Percentiles rank a stretch among this genome's conserved stretches.
These are phyloP conservation scores for Hanseniaspora uvarum DNA, from an alignment of 1,139 yeast genomes.

Conservation along the genomic window DNA sequence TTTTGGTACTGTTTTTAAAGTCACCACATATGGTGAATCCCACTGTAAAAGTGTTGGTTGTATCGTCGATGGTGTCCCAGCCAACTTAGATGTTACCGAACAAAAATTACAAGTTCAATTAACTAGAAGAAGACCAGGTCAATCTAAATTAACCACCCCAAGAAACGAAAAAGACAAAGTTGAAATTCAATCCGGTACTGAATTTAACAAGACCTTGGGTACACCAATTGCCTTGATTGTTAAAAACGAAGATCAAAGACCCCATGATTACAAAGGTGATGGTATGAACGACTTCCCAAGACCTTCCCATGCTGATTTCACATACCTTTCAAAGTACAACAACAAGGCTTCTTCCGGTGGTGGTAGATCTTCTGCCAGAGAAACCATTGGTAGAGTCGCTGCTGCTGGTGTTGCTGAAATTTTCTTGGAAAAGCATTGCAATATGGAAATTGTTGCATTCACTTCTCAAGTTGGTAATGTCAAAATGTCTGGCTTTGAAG, in stretches of 20 bases:
- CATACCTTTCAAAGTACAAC: conserved; percentile 84
- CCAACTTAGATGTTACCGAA: conserved; percentile 77
- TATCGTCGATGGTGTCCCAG: conserved; percentile 96
- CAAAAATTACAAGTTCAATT: conserved; percentile 89
- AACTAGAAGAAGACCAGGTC: conserved; percentile 96
- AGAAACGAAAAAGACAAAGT: conserved; percentile 90
- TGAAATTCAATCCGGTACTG: conserved; percentile 89
- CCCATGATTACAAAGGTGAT: conserved; percentile 77
- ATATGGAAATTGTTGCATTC: conserved; percentile 91
- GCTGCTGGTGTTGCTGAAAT: conserved; percentile 98
- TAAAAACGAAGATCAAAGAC: conserved; percentile 89
- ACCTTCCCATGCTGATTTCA: conserved; percentile 96
- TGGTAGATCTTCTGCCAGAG: conserved; percentile 94
- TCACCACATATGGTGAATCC: conserved; percentile 95
- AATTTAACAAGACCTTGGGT: conserved; percentile 80
- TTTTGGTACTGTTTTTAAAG: conserved; percentile 54
- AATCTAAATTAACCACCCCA: conserved; percentile 83
- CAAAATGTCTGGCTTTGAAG: conserved; percentile 53
- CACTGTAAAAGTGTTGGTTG: conserved; percentile 98
- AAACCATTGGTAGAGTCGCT: conserved; percentile 96
- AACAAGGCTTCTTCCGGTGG: conserved; percentile 92
- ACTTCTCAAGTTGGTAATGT: conserved; percentile 81
- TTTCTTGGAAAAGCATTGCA: conserved; percentile 61
- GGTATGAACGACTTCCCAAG: conserved; percentile 83
- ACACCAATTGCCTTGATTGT: conserved; percentile 94